Evolutionary conservation across 139 green algal species (phyloP), one percentile per base, ranked within the genome.

Genomic region (Volvox reticuliferus): DNA sequence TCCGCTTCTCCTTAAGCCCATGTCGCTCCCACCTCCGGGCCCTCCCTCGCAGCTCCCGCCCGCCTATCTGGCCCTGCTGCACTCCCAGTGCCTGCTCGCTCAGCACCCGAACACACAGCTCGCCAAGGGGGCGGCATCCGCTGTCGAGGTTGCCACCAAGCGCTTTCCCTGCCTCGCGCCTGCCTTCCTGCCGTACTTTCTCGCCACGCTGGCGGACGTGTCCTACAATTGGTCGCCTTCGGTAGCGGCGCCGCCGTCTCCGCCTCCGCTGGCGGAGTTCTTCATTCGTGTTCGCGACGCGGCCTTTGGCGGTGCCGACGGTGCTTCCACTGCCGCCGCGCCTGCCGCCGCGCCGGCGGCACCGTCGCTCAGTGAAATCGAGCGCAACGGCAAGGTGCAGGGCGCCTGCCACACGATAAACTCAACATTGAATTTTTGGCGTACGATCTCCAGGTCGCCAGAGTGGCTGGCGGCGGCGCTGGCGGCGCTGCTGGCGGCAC

Each of bases 111-210:
- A 77, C 55, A 71, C 30, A 12, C 83, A 92, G 0, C 18, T 82
- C 35, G 30, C 33, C 28, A 75, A 92, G 9, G 17, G 17, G 28
- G 88, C 79, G 1, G 36, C 37, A 44, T 14, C 28, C 12, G 37
- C 33, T 19, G 71, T 98, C 77, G 93, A 95, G 20, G n/a, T 78
- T 1, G 79, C 71, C 36, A 63, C 92, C 37, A 98, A 97, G 94
- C 93, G 95, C n/a, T 97, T 96, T 91, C 91, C 95, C 22, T 86
- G 35, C 28, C 88, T 97, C 50, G 92, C 88, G 26, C 88, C 89
- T 28, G 33, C 82, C 24, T 37, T 89, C 35, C 88, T 94, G 87
- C 93, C 94, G 22, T 78, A 89, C 13, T 68, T 95, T 30, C 91
- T 97, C 26, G 88, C 76, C 0, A 94, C 89, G 30, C 67, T 97